These are phyloP conservation scores for Trametes elegans DNA, from an alignment of 768 basidiomycete species.

Conservation along the genomic window DNA sequence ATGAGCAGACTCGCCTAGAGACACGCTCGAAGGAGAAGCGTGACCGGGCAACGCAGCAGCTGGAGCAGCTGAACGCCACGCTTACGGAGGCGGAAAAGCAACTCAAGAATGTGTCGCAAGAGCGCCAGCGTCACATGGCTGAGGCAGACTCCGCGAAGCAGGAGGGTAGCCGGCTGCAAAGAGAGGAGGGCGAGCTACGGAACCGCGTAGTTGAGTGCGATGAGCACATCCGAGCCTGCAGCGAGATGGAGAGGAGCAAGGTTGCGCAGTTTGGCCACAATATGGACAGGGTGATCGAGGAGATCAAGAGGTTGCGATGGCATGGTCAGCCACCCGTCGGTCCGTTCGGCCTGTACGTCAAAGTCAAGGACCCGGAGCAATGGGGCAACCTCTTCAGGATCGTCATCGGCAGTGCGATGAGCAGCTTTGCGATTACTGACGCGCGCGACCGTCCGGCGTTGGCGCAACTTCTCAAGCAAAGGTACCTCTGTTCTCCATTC, in stretches of 20 bases:
- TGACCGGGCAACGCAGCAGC: constrained; percentile 51
- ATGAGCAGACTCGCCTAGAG: constrained; percentile 53
- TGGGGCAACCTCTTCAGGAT: constrained; percentile 69
- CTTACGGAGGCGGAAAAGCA: constrained; percentile 26
- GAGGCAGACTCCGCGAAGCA: not conserved
- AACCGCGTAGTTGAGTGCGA: constrained; percentile 45
- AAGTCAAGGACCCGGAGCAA: constrained; percentile 57
- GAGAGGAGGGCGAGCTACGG: constrained; percentile 34
- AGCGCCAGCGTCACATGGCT: not conserved
- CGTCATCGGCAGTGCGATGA: constrained; percentile 58
- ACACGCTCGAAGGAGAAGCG: constrained; percentile 60
- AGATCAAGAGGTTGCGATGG: constrained; percentile 56
- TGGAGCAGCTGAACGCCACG: constrained; percentile 44
- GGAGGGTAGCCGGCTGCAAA: constrained; percentile 4
- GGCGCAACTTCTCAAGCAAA: constrained; percentile 51
- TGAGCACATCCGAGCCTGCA: constrained; percentile 48
- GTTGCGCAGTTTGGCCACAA: constrained; percentile 61
- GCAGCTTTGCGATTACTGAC: constrained; percentile 74
- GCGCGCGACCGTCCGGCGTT: constrained; percentile 57
- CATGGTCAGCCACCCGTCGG: constrained; percentile 66
- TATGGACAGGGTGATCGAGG: constrained; percentile 55
- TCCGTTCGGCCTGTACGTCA: constrained; percentile 79
- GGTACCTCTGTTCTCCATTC: constrained; percentile 20
- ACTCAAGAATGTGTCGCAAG: not conserved
- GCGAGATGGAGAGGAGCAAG: constrained; percentile 52